Evolutionary conservation across 2,329 filamentous ascomycete species (phyloP).

Genomic region (Hypoxylon sp.): DNA sequence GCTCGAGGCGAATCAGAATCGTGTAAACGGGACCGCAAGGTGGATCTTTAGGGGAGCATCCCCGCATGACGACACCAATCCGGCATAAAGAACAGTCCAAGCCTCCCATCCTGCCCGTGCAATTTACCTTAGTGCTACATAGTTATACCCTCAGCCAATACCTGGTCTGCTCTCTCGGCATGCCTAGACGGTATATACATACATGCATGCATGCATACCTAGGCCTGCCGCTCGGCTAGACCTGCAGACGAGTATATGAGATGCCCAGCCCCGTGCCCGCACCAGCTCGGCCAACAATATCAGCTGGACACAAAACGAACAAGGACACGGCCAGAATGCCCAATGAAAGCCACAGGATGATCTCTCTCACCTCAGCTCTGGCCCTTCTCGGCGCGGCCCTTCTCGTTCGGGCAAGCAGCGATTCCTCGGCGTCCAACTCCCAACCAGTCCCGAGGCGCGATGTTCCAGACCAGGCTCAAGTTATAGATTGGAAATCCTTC

Average conservation of each 20-base stretch:
- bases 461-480: slow-evolving; percentile 49
- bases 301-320: not conserved
- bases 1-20: not conserved
- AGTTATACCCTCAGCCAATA: not conserved
- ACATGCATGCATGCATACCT: not conserved
- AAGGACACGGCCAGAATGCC: not conserved
- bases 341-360: slow-evolving; percentile 33
- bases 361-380: slow-evolving; percentile 24
- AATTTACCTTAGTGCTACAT: not conserved
- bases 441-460: slow-evolving; percentile 19
- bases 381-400: slow-evolving; percentile 30
- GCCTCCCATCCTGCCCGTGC: no score
- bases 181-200: not conserved
- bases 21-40: not conserved
- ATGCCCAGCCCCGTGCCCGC: not conserved
- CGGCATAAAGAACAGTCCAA: not conserved
- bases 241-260: not conserved
- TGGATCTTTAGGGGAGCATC: not conserved
- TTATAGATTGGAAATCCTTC: slow-evolving; percentile 55
- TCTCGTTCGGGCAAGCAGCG: slow-evolving; percentile 25
- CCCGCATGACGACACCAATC: not conserved
- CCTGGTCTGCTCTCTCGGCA: not conserved
- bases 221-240: not conserved
- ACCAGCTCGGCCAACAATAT: not conserved
- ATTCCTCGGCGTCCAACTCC: slow-evolving; percentile 6